A percentile compares a stretch with the other conserved stretches of the same genome.
These are phyloP conservation scores for Astrocystis sublimbata DNA, from an alignment of 495 filamentous ascomycete genomes.

Conservation along the genomic window DNA sequence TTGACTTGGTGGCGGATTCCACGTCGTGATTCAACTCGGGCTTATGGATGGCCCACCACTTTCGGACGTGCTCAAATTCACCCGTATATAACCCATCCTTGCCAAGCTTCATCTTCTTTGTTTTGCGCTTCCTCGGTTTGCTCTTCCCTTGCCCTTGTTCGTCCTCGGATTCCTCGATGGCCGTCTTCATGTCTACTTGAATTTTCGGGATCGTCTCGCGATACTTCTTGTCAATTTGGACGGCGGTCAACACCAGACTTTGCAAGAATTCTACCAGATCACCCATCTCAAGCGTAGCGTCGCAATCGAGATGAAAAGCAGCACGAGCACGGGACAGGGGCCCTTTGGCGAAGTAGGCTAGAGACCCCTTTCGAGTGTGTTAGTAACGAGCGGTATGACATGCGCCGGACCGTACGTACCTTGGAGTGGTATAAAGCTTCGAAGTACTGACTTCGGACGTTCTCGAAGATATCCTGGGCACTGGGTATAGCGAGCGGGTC, in stretches of 20 bases:
- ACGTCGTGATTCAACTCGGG: slow-evolving; percentile 36
- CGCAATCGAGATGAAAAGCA: slow-evolving; percentile 63
- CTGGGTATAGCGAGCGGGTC: slow-evolving; percentile 42
- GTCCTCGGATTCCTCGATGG: slow-evolving; percentile 57
- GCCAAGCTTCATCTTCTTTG: slow-evolving; percentile 69
- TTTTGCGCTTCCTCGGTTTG: slow-evolving; percentile 59
- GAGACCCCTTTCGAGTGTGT: slow-evolving; percentile 65
- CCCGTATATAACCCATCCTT: slow-evolving; percentile 75
- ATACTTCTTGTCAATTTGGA: slow-evolving; percentile 86
- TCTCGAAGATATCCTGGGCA: slow-evolving; percentile 65
- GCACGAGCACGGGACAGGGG: slow-evolving; percentile 85
- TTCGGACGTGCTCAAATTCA: slow-evolving; percentile 72
- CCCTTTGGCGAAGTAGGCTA: slow-evolving; percentile 97
- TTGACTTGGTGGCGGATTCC: slow-evolving; percentile 30
- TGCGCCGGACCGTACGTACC: slow-evolving; percentile 52
- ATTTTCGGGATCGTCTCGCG: slow-evolving; percentile 69
- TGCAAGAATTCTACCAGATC: slow-evolving; percentile 70
- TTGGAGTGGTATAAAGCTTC: slow-evolving; percentile 90
- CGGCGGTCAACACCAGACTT: slow-evolving; percentile 67
- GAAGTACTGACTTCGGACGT: slow-evolving; percentile 74
- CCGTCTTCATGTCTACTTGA: slow-evolving; percentile 62
- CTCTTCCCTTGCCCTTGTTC: slow-evolving; percentile 44
- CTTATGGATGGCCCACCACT: slow-evolving; percentile 72
- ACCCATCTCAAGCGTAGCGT: slow-evolving; percentile 52
- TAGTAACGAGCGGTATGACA: slow-evolving; percentile 12